Evolutionary conservation across 345 rosid species (phyloP), one percentile per base, ranked within the genome.

Genomic region (Lumnitzera littorea): DNA sequence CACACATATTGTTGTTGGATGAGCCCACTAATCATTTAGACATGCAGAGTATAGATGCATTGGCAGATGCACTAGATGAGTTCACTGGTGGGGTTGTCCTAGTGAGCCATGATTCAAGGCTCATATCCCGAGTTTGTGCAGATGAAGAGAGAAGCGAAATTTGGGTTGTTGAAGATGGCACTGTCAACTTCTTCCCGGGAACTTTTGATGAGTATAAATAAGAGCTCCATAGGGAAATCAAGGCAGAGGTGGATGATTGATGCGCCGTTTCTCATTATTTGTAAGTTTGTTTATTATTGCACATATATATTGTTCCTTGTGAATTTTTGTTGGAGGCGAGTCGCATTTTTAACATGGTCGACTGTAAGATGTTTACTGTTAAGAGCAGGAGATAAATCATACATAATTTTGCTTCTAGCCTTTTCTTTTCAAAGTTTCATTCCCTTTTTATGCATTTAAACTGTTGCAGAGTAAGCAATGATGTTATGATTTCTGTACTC

Each of bases 21-120:
- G 99, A 94, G 71, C 99, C 97, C 2, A 90, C 99, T 47, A 94
- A 94, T 67, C 99, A 94, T 70, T 68, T 94, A 53, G 97, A 94
- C 65, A 90, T 94, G 97, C 96, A 94, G 77, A 94, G 96, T 62
- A 94, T 94, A 31, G 97, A 90, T 67, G 96, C 97, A 2, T 65
- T 94, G 76, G 99, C 97, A 0, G 90, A 87, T 72, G 99, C 96
- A 0, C 78, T 94, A 3, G 96, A 94, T 16, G 96, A 92, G 76
- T 92, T 89, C 60, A 80, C 83, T 12, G 96, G 97, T 15, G 97
- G 98, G 60, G 89, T 92, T 36, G 96, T 92, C 16, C 70, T 92
- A 53, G 98, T 92, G 63, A 92, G 96, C 68, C 98, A 92, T 46
- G 98, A 92, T 65, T 92, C 96, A 0, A 78, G 98, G 70, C 87